phyloP scores from a whole-genome alignment of 2,329 filamentous ascomycete genomes.

The Cladophialophora carrionii region DNA sequence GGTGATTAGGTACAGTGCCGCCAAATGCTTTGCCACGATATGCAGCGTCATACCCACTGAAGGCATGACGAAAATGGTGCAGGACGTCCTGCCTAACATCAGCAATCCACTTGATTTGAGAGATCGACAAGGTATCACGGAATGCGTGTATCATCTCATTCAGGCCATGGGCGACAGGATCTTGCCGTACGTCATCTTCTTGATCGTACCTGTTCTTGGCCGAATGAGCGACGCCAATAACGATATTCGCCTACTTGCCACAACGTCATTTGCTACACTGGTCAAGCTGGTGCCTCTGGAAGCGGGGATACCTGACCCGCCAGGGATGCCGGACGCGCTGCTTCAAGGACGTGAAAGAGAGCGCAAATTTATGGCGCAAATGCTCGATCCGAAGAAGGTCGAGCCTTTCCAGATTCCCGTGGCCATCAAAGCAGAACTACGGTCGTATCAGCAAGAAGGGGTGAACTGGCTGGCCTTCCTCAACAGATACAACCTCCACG shows the following conservation, averaged over 20 bases:
- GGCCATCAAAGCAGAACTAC: slow-evolving; percentile 92
- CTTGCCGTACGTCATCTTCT: slow-evolving; percentile 95
- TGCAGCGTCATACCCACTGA: slow-evolving; percentile 95
- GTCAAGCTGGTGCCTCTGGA: slow-evolving; percentile 97
- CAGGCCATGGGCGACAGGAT: slow-evolving; percentile 98
- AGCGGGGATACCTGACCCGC: slow-evolving; percentile 94
- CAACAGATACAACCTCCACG: slow-evolving; percentile 96
- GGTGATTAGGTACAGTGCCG: slow-evolving; percentile 93
- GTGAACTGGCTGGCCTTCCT: slow-evolving; percentile 99
- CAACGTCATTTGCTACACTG: slow-evolving; percentile 93
- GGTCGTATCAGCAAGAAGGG: slow-evolving; percentile 97
- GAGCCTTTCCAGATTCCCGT: slow-evolving; percentile 93
- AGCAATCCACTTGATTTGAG: slow-evolving; percentile 86
- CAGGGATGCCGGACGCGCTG: slow-evolving; percentile 84
- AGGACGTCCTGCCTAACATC: slow-evolving; percentile 88
- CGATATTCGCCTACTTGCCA: slow-evolving; percentile 89
- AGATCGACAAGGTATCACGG: slow-evolving; percentile 88
- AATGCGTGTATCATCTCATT: slow-evolving; percentile 95
- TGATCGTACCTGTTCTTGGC: slow-evolving; percentile 93
- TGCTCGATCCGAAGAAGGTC: slow-evolving; percentile 95
- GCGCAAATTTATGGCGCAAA: slow-evolving; percentile 93
- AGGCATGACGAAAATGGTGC: slow-evolving; percentile 93
- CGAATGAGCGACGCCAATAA: slow-evolving; percentile 99
- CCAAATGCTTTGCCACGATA: slow-evolving; percentile 94
- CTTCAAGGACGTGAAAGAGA: slow-evolving; percentile 90